Evolutionary conservation across 306 rosid species (phyloP).

Genomic region (apple (Malus domestica)): ASM211411v1 NC_041792.1:17906907-17907406

Average conservation of each 20-base stretch:
- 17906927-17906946: conserved; percentile 13
- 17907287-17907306: conserved; percentile 4
- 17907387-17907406: conserved; percentile 11
- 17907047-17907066: not conserved
- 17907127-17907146: not conserved
- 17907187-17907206: conserved; percentile 1
- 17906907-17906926: conserved; percentile 97
- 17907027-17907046: not conserved
- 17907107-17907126: not conserved
- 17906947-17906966: not conserved
- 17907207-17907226: not conserved
- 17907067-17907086: not conserved
- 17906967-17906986: not conserved
- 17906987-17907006: not conserved
- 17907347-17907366: not conserved
- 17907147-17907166: not conserved
- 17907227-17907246: not conserved
- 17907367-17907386: conserved; percentile 9
- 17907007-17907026: not conserved
- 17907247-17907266: conserved; percentile 27
- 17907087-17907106: not conserved
- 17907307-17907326: not conserved
- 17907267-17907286: conserved; percentile 35
- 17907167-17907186: conserved; percentile 4
- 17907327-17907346: not conserved